Conservation (phyloP, 805 yeast species). For the Starmerella vitae region DNA sequence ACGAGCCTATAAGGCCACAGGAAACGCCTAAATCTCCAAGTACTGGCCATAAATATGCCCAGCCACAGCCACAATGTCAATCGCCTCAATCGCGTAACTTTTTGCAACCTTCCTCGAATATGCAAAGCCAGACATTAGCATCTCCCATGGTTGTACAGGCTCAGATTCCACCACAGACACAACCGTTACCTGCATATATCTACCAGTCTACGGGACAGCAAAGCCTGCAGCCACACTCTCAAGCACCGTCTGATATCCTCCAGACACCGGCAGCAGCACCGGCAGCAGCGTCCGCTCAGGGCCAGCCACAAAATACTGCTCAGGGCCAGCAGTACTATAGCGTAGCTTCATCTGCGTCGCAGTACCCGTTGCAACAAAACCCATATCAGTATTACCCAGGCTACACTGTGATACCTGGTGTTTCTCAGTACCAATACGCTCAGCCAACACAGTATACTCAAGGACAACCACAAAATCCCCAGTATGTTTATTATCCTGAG, state of each 20-base stretch:
- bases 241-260: constrained; percentile 3
- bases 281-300: constrained; percentile 1
- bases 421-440: constrained; percentile 4
- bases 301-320: background rate
- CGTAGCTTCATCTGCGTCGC: constrained; percentile 1
- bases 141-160: constrained; percentile 9
- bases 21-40: too few species aligned
- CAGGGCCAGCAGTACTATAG: constrained; percentile 3
- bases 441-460: background rate
- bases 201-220: constrained; percentile 1
- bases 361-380: background rate
- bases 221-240: constrained; percentile 2
- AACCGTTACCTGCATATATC: constrained; percentile 1
- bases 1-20: too few species aligned
- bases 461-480: background rate
- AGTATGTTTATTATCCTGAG: constrained; percentile 1
- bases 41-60: constrained; percentile 5
- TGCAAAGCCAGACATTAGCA: too few species aligned
- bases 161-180: constrained; percentile 7
- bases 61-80: constrained; percentile 2
- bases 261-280: constrained; percentile 4
- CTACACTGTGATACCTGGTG: constrained; percentile 6
- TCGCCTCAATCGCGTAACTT: background rate
- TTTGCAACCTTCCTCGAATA: background rate
- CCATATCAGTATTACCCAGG: constrained; percentile 8